Evolutionary conservation across 805 yeast genomes (phyloP).

Genomic region (Cyberlindnera samutprakarnensis): DNA sequence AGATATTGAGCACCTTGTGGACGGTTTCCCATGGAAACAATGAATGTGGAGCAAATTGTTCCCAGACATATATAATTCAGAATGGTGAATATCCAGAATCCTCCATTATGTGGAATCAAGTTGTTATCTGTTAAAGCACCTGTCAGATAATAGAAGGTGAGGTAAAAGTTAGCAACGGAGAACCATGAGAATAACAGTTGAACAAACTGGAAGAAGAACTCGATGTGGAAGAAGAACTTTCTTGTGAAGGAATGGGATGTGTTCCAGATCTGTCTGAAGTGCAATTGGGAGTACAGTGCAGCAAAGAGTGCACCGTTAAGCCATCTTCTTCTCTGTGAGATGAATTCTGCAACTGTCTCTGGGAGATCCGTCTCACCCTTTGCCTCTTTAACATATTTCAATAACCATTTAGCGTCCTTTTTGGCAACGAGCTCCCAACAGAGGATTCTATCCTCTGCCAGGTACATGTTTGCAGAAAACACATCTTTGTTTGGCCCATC

Average conservation of each 20-base stretch:
- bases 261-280: slow-evolving; percentile 81
- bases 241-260: slow-evolving; percentile 80
- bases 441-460: slow-evolving; percentile 93
- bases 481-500: slow-evolving; percentile 61
- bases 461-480: slow-evolving; percentile 92
- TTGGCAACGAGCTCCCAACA: slow-evolving; percentile 97
- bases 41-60: slow-evolving; percentile 78
- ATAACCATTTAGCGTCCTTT: slow-evolving; percentile 73
- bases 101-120: slow-evolving; percentile 58
- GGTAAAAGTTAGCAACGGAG: slow-evolving; percentile 83
- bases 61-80: slow-evolving; percentile 82
- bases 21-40: slow-evolving; percentile 92
- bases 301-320: slow-evolving; percentile 97
- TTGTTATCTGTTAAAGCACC: slow-evolving; percentile 60
- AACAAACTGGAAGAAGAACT: slow-evolving; percentile 81
- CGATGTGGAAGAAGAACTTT: slow-evolving; percentile 75
- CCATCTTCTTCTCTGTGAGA: slow-evolving; percentile 97
- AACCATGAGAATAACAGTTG: slow-evolving; percentile 84
- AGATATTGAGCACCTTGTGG: slow-evolving; percentile 91
- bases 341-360: slow-evolving; percentile 87
- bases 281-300: slow-evolving; percentile 80
- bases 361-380: slow-evolving; percentile 98
- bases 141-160: slow-evolving; percentile 88
- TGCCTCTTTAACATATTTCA: slow-evolving; percentile 87
- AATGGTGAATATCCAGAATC: slow-evolving; percentile 74